Evolutionary conservation across 202 grass and related monocot genomes (phyloP).

Genomic region (Eragrostis tef): DNA sequence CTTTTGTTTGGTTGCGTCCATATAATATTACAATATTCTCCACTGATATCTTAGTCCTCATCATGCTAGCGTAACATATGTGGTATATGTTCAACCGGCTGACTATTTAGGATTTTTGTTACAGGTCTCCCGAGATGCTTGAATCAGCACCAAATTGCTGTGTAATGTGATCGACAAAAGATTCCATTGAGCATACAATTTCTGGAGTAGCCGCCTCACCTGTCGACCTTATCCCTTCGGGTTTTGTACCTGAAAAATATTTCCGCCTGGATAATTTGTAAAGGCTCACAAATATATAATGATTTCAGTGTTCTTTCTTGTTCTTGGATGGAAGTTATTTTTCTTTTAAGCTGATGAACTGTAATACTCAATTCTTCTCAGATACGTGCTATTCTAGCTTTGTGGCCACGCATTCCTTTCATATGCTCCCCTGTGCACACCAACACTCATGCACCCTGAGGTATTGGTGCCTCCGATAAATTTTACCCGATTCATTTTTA

Average conservation of each 20-base stretch:
- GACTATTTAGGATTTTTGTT: conserved; percentile 20
- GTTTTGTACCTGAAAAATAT: conserved; percentile 40
- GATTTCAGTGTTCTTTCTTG: conserved; percentile 5
- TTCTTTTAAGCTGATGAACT: conserved; percentile 26
- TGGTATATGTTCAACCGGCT: background rate
- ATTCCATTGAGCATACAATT: conserved; percentile 36
- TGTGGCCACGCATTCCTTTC: background rate
- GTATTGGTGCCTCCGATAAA: background rate
- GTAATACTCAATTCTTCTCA: background rate
- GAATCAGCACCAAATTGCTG: conserved; percentile 66
- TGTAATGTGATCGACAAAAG: conserved; percentile 62
- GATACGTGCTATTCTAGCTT: background rate
- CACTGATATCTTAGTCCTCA: background rate
- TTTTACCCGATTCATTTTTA: too few species aligned
- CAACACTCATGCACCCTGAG: background rate
- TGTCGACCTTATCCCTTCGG: background rate
- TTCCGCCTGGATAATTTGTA: conserved; percentile 37
- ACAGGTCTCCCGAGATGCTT: conserved; percentile 81
- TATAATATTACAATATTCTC: background rate
- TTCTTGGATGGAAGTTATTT: conserved; percentile 37
- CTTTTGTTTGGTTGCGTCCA: background rate
- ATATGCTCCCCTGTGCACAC: background rate
- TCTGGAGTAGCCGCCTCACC: conserved; percentile 17
- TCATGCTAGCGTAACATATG: background rate
- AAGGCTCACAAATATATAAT: conserved; percentile 38